Base-by-base conservation (phyloP, 106 monocot species). In the Allium fistulosum region DNA sequence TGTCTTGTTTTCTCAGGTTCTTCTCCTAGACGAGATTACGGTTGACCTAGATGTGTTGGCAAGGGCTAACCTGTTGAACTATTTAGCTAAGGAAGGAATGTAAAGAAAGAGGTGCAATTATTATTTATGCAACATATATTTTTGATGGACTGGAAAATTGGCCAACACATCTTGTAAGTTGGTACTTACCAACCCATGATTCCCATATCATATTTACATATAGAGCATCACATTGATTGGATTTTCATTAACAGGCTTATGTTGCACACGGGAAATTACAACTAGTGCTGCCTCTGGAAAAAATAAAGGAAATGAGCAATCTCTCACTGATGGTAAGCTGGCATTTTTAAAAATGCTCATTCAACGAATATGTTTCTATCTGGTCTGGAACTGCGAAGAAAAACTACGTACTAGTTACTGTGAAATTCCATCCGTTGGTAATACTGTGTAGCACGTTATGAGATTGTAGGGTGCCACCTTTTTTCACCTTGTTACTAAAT, bases 21-120 rank as follows among this genome's bases (percentile, higher is more conserved):
- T 95, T 67, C 90, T 95, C 67, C 88, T 97, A 49, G 96, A 97
- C 69, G 92, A 97, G 78, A 97, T 97, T 58, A 97, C 96, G n/a
- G 96, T 97, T 18, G 96, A 97, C 65, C 79, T 97, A 46, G 96
- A 97, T 72, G 96, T 97, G 26, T 66, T 92, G 63, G 88, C 88
- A 18, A 84, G 96, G 68, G 82, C 92, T 0, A 80, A 97, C 59
- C 92, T 97, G 58, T 73, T 97, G 63, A 87, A 50, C 46, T 97
- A 92, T 75, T 77, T 97, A 1, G 1, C 1, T 22, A 9, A 92
- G 63, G 50, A 97, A 97, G 75, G 96, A 97, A 81, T 97, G 96
- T 46, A 74, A 82, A 65, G 85, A 80, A 65, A 63, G 88, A 61
- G 82, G 96, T 49, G 88, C 92, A 47, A 81, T 83, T 9, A 89